Evolutionary conservation across 345 rosid species (phyloP), one percentile per base, ranked within the genome.

Genomic region (Populus deltoides): DNA sequence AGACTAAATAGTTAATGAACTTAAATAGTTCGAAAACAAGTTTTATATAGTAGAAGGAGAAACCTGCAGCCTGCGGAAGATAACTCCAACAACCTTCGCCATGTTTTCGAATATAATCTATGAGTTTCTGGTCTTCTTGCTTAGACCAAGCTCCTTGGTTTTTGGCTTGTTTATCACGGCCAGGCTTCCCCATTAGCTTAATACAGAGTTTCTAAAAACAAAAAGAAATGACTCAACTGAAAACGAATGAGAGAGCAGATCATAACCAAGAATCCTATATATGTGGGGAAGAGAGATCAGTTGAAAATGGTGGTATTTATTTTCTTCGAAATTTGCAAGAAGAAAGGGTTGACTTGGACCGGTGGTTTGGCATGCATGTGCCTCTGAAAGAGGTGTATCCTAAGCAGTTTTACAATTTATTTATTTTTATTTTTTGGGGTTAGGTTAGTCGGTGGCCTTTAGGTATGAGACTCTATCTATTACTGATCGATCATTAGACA

Each of bases 51-150:
- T 3, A 6, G 25, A 17, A 43, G 10, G 57, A 67, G 38, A 18
- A 27, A 90, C 93, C 93, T 59, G 93, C 91, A 80, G 90, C 90
- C 68, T 84, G 84, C 38, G 93, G 93, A 16, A 90, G 83, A 70
- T 88, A 81, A 3, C 88, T 85, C 91, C 93, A 90, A 78, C 91
- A 87, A 69, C 93, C 93, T 83, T 90, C 87, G 36, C 93, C 93
- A 55, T 90, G 88, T 76, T 81, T 87, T 1, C 81, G 87, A 74
- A 90, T 87, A 81, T 87, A 86, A 70, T 87, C 86, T 17, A 77
- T 83, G 79, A 90, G 93, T 83, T 86, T 90, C 77, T 87, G 87
- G 74, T 90, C 93, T 82, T 90, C 93, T 71, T 88, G 89, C 82
- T 84, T 86, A 17, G 91, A 85, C 93, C 93, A 90, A 8, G 91